phyloP scores from a whole-genome alignment of 441 rosid species.

The Sinapis alba region DNA sequence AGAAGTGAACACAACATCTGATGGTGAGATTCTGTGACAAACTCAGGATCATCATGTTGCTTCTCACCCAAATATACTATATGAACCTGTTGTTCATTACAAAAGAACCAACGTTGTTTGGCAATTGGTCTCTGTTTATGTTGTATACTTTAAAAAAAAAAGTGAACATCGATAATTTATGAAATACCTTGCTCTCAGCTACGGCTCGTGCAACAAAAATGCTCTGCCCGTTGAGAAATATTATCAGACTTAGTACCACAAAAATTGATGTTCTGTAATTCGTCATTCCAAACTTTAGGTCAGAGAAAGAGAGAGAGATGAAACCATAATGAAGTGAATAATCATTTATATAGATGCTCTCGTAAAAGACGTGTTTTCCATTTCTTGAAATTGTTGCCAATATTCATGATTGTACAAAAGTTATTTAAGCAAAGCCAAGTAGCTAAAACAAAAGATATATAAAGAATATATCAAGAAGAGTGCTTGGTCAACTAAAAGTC shows the following conservation, averaged over 20 bases:
- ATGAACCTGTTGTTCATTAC: conserved; percentile 23
- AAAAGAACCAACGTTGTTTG: conserved; percentile 3
- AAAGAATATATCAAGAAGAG: neutral
- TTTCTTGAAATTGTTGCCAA: neutral
- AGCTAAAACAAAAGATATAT: neutral
- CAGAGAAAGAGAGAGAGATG: neutral
- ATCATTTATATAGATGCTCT: neutral
- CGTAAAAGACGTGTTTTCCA: conserved; percentile 7
- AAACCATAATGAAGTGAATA: neutral
- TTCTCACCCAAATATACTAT: conserved; percentile 35
- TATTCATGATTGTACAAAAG: neutral
- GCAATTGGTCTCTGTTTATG: neutral
- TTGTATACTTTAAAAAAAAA: neutral
- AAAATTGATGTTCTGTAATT: conserved; percentile 4
- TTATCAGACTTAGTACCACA: conserved; percentile 12
- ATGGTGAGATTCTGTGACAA: conserved; percentile 31
- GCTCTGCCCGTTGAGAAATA: conserved; percentile 3
- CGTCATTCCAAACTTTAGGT: conserved; percentile 1
- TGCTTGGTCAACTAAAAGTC: conserved; percentile 2
- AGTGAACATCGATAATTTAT: neutral
- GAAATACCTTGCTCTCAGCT: conserved; percentile 28
- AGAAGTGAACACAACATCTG: conserved; percentile 34
- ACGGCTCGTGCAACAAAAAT: conserved; percentile 8
- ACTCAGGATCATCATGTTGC: conserved; percentile 29
- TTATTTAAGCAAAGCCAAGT: neutral